phyloP scores from a whole-genome alignment of 495 filamentous ascomycete species.

The Lophiostoma macrostomum region DNA sequence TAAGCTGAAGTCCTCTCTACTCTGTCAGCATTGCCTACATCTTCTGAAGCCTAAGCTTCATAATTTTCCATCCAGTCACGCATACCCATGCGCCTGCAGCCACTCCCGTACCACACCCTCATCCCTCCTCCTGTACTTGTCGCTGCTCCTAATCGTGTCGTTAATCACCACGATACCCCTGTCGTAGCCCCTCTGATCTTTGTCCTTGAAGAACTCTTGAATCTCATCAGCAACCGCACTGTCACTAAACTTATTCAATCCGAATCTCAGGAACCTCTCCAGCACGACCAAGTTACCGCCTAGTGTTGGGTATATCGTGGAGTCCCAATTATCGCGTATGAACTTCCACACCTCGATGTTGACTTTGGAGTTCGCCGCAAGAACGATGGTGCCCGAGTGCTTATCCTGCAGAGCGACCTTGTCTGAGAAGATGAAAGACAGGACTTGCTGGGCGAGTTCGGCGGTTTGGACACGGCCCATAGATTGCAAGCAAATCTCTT shows the following conservation, averaged over 20 bases:
- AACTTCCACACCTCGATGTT: slow-evolving; percentile 77
- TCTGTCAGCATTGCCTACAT: too few species aligned
- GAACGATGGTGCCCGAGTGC: slow-evolving; percentile 69
- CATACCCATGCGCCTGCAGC: slow-evolving; percentile 63
- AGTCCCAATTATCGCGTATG: slow-evolving; percentile 72
- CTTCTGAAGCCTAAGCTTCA: too few species aligned
- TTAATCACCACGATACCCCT: slow-evolving; percentile 72
- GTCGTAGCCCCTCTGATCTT: slow-evolving; percentile 77
- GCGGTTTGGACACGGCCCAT: slow-evolving; percentile 71
- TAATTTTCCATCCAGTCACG: slow-evolving; percentile 4
- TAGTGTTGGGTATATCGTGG: slow-evolving; percentile 60
- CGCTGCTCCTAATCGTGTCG: slow-evolving; percentile 76
- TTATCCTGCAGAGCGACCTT: slow-evolving; percentile 76
- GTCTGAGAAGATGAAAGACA: slow-evolving; percentile 78
- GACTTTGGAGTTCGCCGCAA: slow-evolving; percentile 67
- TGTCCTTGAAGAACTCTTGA: slow-evolving; percentile 73
- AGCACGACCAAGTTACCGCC: slow-evolving; percentile 79
- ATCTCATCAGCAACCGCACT: slow-evolving; percentile 71
- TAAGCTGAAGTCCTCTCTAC: too few species aligned
- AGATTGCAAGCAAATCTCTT: slow-evolving; percentile 74
- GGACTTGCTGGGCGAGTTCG: slow-evolving; percentile 63
- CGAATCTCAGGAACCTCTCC: slow-evolving; percentile 78
- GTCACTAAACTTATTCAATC: slow-evolving; percentile 73
- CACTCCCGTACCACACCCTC: slow-evolving; percentile 64
- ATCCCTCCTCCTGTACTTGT: slow-evolving; percentile 74